A percentile compares a stretch with the other conserved stretches of the same genome.
phyloP scores from a whole-genome alignment of 2,329 filamentous ascomycete species.

The Arthrobotrys sinensis region DNA sequence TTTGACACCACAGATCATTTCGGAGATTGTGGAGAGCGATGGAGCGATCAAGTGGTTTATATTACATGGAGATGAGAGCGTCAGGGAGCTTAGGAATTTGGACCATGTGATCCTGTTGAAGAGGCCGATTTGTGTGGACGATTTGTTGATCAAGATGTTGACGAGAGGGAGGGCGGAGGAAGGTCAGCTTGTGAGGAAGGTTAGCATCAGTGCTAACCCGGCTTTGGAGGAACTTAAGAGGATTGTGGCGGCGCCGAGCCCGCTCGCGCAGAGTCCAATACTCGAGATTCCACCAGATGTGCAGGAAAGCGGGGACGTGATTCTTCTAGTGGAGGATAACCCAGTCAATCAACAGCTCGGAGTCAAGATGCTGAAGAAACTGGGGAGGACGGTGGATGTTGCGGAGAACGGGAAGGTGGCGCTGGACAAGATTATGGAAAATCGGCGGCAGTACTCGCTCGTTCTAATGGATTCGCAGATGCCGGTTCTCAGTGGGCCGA shows the following conservation, averaged over 20 bases:
- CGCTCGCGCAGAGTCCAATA: constrained; percentile 55
- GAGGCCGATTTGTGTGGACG: constrained; percentile 54
- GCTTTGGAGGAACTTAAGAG: constrained; percentile 54
- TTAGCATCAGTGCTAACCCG: constrained; percentile 44
- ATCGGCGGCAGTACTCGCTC: constrained; percentile 46
- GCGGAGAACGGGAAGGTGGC: constrained; percentile 58
- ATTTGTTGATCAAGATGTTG: constrained; percentile 49
- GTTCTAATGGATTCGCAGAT: constrained; percentile 61
- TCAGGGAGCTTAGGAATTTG: constrained; percentile 50
- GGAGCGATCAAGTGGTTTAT: constrained; percentile 51
- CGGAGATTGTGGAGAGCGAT: constrained; percentile 42
- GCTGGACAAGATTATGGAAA: constrained; percentile 45
- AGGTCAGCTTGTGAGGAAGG: constrained; percentile 23
- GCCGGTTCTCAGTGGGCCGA: constrained; percentile 56
- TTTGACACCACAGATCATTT: constrained; percentile 53
- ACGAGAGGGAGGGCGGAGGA: constrained; percentile 44
- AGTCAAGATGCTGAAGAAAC: constrained; percentile 58
- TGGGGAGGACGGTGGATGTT: constrained; percentile 53
- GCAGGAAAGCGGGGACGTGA: constrained; percentile 32
- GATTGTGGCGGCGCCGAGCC: constrained; percentile 48
- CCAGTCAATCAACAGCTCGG: constrained; percentile 59
- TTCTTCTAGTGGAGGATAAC: constrained; percentile 58
- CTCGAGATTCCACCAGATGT: constrained; percentile 55
- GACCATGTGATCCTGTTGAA: constrained; percentile 48
- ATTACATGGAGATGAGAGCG: constrained; percentile 49